phyloP scores from a whole-genome alignment of 345 rosid species.

The Brassica cretica region DNA sequence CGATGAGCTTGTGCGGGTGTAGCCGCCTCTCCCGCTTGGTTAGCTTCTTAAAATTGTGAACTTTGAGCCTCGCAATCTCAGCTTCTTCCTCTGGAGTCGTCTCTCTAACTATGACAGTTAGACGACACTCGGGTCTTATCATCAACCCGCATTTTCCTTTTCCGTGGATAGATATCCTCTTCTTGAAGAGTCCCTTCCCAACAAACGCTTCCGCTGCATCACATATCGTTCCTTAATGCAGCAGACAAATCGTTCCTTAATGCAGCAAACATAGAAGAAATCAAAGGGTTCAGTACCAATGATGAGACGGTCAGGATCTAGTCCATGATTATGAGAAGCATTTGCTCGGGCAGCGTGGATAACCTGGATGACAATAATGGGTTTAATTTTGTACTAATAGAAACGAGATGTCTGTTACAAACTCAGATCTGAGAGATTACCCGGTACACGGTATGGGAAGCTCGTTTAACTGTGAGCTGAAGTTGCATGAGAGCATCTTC shows the following conservation, averaged over 20 bases:
- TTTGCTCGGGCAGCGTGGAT: constrained; percentile 92
- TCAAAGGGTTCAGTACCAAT: constrained; percentile 50
- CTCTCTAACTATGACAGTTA: constrained; percentile 84
- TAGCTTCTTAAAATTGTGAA: constrained; percentile 73
- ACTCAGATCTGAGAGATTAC: constrained; percentile 39
- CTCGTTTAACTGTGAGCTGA: constrained; percentile 82
- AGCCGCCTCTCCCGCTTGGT: constrained; percentile 69
- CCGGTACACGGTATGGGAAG: constrained; percentile 83
- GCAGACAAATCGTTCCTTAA: too few species aligned
- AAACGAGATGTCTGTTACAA: neutral
- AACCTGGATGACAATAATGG: constrained; percentile 48
- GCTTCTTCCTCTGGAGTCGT: constrained; percentile 85
- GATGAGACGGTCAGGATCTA: constrained; percentile 79
- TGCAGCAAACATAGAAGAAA: constrained; percentile 1
- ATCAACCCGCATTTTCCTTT: constrained; percentile 65
- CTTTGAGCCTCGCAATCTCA: constrained; percentile 75
- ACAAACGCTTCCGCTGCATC: constrained; percentile 88
- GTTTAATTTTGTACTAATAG: neutral
- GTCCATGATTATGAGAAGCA: constrained; percentile 85
- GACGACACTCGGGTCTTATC: constrained; percentile 66
- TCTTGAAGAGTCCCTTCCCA: constrained; percentile 73
- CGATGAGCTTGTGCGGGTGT: constrained; percentile 76
- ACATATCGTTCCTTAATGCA: too few species aligned
- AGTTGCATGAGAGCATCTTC: constrained; percentile 95
- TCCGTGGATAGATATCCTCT: constrained; percentile 63